These are phyloP conservation scores for Eragrostis nindensis DNA, from an alignment of 176 grass and related monocot genomes.

Conservation along the genomic window DNA sequence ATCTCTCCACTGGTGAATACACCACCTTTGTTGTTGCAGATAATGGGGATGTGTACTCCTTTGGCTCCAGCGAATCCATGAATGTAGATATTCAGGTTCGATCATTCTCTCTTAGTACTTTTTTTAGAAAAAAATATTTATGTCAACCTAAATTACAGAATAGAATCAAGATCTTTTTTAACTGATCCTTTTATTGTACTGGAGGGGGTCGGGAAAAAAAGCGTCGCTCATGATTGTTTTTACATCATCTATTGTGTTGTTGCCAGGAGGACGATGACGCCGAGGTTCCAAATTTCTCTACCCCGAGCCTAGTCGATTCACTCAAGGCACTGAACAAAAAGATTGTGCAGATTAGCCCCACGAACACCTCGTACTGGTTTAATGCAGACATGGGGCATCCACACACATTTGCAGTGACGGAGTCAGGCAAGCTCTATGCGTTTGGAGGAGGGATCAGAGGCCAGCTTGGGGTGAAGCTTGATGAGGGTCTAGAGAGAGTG, in stretches of 20 bases:
- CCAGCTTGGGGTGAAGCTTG: conserved; percentile 40
- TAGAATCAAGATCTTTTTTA: no score
- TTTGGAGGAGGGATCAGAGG: conserved; percentile 41
- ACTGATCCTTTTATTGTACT: background rate
- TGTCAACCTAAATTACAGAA: background rate
- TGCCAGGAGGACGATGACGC: conserved; percentile 35
- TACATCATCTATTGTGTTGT: background rate
- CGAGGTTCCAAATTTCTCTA: conserved; percentile 13
- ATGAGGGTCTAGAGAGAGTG: background rate
- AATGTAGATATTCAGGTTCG: conserved; percentile 54
- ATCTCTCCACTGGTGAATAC: conserved; percentile 66
- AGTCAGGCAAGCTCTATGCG: conserved; percentile 25
- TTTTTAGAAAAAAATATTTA: background rate
- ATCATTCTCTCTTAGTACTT: background rate
- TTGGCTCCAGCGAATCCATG: conserved; percentile 50
- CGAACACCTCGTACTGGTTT: conserved; percentile 33
- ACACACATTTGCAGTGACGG: conserved; percentile 32
- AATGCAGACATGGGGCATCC: conserved; percentile 32
- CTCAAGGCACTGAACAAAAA: conserved; percentile 37
- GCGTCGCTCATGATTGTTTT: background rate
- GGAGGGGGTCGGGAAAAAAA: background rate
- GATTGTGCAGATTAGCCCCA: conserved; percentile 41
- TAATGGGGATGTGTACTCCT: conserved; percentile 65
- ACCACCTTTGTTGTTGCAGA: conserved; percentile 66
- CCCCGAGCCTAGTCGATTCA: conserved; percentile 27